Percentiles rank a stretch among this genome's conserved stretches.
These are phyloP conservation scores for Globisporangium alternatum DNA, from an alignment of 352 stramenopile genomes.

Conservation along the genomic window DNA sequence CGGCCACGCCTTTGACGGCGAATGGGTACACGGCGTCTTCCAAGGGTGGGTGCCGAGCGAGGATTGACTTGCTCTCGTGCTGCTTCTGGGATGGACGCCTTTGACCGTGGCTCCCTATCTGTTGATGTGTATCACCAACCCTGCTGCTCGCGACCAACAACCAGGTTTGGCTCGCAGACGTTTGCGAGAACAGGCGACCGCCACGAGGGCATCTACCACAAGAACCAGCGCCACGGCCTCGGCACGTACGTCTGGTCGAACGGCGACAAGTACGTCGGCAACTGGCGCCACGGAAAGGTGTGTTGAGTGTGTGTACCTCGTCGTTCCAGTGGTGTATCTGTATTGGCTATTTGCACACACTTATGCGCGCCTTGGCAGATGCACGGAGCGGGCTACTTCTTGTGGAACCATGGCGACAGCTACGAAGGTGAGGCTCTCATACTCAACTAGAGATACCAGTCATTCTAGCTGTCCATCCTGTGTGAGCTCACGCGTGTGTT, in stretches of 20 bases:
- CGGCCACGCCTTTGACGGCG: conserved; percentile 75
- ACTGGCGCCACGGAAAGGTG: conserved; percentile 80
- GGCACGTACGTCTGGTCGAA: conserved; percentile 88
- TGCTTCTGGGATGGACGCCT: not conserved
- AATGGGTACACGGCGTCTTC: conserved; percentile 79
- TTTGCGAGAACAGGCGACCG: conserved; percentile 81
- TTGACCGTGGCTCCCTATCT: not conserved
- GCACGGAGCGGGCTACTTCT: conserved; percentile 66
- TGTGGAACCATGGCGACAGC: conserved; percentile 70
- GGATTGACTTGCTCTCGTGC: not conserved
- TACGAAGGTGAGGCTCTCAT: conserved; percentile 56
- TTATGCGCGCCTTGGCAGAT: conserved; percentile 37
- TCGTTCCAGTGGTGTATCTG: not conserved
- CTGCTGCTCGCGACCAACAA: not conserved
- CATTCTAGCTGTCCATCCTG: not conserved
- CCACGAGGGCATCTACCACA: conserved; percentile 87
- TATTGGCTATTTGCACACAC: not conserved
- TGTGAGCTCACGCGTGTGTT: conserved; percentile 9
- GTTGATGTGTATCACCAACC: not conserved
- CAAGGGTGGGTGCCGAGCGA: conserved; percentile 62
- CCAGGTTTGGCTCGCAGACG: conserved; percentile 79
- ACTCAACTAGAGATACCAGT: not conserved
- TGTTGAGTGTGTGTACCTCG: not conserved
- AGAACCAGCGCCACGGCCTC: conserved; percentile 79
- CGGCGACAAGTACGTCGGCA: conserved; percentile 86